These are phyloP conservation scores for Pisolithus microcarpus DNA, from an alignment of 768 basidiomycete genomes.

Conservation along the genomic window DNA sequence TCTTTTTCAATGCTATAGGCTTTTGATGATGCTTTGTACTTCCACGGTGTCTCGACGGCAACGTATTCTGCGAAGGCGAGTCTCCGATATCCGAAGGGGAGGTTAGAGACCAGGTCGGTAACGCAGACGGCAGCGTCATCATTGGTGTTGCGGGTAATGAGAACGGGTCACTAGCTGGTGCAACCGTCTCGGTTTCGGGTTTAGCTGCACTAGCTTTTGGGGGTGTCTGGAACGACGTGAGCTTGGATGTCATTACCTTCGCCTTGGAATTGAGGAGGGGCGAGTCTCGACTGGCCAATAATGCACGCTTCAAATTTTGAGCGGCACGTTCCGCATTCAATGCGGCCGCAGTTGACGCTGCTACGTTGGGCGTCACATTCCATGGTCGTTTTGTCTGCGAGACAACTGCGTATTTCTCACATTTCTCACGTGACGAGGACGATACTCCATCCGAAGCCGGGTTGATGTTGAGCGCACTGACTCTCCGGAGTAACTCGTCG, in stretches of 20 bases:
- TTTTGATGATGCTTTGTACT: slow-evolving; percentile 29
- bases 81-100: slow-evolving; percentile 13
- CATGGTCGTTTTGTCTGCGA: slow-evolving; percentile 32
- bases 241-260: slow-evolving; percentile 6
- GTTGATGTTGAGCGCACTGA: slow-evolving; percentile 43
- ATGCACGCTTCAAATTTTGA: slow-evolving; percentile 58
- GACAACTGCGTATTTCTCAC: slow-evolving; percentile 39
- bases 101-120: slow-evolving; percentile 19
- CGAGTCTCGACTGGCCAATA: slow-evolving; percentile 51
- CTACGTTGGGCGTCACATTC: slow-evolving; percentile 57
- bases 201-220: slow-evolving; percentile 17
- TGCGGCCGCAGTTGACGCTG: slow-evolving; percentile 70
- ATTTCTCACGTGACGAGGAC: slow-evolving; percentile 31
- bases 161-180: background rate
- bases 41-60: slow-evolving; percentile 19
- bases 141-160: slow-evolving; percentile 13
- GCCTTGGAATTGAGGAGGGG: slow-evolving; percentile 63
- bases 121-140: slow-evolving; percentile 19
- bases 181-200: slow-evolving; percentile 1
- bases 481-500: slow-evolving; percentile 41
- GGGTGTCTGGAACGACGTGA: slow-evolving; percentile 23
- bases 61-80: slow-evolving; percentile 8
- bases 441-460: slow-evolving; percentile 6
- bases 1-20: slow-evolving; percentile 28
- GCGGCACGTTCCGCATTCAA: slow-evolving; percentile 75